phyloP scores from a whole-genome alignment of 208 protist genomes.

The Leishmania tropica region DNA sequence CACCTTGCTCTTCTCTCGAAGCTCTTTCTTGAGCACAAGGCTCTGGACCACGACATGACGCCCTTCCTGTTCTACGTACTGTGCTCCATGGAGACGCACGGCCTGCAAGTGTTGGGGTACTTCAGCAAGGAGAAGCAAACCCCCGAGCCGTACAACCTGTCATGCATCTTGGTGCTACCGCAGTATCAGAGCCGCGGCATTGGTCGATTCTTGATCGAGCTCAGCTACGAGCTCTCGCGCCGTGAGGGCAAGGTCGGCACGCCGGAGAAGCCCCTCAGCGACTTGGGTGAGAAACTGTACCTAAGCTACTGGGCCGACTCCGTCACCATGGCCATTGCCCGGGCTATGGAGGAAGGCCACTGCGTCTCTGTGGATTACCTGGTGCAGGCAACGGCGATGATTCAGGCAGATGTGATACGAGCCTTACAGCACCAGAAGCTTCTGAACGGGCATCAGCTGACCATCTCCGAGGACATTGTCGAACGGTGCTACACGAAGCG shows the following conservation, averaged over 20 bases:
- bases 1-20: constrained; percentile 99
- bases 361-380: constrained; percentile 81
- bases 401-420: constrained; percentile 69
- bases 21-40: constrained; percentile 99
- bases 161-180: constrained; percentile 99
- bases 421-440: constrained; percentile 75
- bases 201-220: constrained; percentile 98
- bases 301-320: constrained; percentile 94
- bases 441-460: constrained; percentile 64
- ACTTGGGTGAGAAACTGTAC: constrained; percentile 97
- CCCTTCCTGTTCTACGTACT: constrained; percentile 99
- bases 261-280: constrained; percentile 99
- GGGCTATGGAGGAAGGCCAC: constrained; percentile 80
- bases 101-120: constrained; percentile 97
- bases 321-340: constrained; percentile 79
- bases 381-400: constrained; percentile 81
- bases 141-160: constrained; percentile 98
- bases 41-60: constrained; percentile 99
- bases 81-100: constrained; percentile 92
- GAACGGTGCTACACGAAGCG: constrained; percentile 76
- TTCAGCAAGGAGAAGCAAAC: constrained; percentile 99
- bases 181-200: constrained; percentile 96
- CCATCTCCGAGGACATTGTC: constrained; percentile 81
- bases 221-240: constrained; percentile 98
- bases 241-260: constrained; percentile 96